phyloP scores from a whole-genome alignment of 306 rosid genomes.

The Luffa acutangula region DNA sequence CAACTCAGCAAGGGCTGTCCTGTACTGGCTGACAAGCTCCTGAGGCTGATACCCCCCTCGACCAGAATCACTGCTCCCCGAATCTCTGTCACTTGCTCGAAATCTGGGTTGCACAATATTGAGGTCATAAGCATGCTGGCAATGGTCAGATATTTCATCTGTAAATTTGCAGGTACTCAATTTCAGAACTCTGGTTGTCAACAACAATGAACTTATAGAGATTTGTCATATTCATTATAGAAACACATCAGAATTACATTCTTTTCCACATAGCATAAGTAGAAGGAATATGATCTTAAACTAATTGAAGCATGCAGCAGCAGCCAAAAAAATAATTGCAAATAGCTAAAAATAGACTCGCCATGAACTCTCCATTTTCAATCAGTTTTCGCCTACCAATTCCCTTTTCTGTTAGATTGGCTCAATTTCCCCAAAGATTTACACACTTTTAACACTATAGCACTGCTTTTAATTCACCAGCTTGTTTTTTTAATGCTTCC shows the following conservation, averaged over 20 bases:
- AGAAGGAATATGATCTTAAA: not conserved
- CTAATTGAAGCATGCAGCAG: not conserved
- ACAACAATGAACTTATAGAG: not conserved
- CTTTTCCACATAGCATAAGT: not conserved
- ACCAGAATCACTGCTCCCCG: slow-evolving; percentile 35
- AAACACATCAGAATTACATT: not conserved
- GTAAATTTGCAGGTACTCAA: not conserved
- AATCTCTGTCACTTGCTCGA: slow-evolving; percentile 39
- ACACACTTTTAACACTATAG: not conserved
- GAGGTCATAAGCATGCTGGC: not conserved
- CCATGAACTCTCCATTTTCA: not conserved
- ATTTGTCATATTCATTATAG: not conserved
- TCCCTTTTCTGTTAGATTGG: not conserved
- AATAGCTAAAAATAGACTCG: not conserved
- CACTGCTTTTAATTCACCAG: not conserved
- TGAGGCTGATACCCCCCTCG: slow-evolving; percentile 67
- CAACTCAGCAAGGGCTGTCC: slow-evolving; percentile 70
- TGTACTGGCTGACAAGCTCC: slow-evolving; percentile 70
- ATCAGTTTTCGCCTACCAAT: not conserved
- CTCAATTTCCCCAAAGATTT: not conserved
- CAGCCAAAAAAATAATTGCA: not conserved
- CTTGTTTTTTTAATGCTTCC: not conserved
- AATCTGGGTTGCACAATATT: slow-evolving; percentile 32
- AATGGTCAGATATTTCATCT: not conserved
- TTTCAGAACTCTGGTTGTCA: not conserved